Conservation (phyloP, 2,329 filamentous ascomycete genomes). For the Talaromyces pinophilus region DNA sequence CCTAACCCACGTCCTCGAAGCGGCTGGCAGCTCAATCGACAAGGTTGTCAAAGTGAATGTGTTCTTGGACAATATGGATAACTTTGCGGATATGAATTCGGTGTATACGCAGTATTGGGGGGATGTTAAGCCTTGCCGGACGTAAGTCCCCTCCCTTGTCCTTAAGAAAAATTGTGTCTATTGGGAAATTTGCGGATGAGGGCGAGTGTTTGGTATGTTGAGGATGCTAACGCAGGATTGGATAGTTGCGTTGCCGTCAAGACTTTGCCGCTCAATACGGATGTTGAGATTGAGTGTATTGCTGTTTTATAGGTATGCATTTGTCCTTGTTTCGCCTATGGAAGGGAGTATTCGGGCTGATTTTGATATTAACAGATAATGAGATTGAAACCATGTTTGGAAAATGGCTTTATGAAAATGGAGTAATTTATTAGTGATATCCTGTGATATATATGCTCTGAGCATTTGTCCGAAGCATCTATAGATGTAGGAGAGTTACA, state of each 20-base stretch:
- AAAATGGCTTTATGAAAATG: not conserved
- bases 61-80: slow-evolving; percentile 65
- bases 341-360: not conserved
- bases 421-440: not conserved
- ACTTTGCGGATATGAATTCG: slow-evolving; percentile 76
- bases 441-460: not conserved
- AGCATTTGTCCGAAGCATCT: too few relatives aligned
- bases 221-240: not conserved
- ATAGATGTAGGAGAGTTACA: slow-evolving; percentile 6
- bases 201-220: not conserved
- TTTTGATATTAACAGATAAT: not conserved
- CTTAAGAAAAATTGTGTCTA: too few relatives aligned
- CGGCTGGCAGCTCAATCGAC: slow-evolving; percentile 59
- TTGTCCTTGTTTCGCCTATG: slow-evolving; percentile 22
- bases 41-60: slow-evolving; percentile 69
- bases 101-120: slow-evolving; percentile 76
- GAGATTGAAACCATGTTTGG: not conserved
- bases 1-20: slow-evolving; percentile 60
- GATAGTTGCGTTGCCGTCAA: slow-evolving; percentile 77
- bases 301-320: slow-evolving; percentile 59
- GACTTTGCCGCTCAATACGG: slow-evolving; percentile 79
- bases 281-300: slow-evolving; percentile 89
- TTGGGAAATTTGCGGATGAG: not conserved
- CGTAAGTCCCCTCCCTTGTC: slow-evolving; percentile 27
- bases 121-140: slow-evolving; percentile 59